A percentile compares a stretch with the other conserved stretches of the same genome.
phyloP scores from a whole-genome alignment of 441 rosid species.

The Eruca vesicaria region DNA sequence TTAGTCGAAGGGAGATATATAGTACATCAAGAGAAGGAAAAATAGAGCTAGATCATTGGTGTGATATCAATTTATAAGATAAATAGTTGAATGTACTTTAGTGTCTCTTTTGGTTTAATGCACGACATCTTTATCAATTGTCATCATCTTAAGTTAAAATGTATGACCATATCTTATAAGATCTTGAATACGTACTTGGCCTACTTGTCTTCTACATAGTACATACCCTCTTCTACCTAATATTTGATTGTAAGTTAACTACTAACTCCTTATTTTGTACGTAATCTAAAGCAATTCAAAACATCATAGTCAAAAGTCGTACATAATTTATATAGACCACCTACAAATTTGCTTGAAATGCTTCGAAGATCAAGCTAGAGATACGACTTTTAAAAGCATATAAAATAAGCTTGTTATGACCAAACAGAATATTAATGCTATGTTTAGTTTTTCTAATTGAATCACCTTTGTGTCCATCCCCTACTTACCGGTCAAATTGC shows the following conservation, averaged over 20 bases:
- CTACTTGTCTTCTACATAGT: background rate
- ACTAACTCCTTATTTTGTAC: background rate
- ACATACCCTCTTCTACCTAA: background rate
- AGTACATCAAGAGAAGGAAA: constrained; percentile 6
- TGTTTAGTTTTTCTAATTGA: constrained; percentile 35
- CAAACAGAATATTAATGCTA: constrained; percentile 25
- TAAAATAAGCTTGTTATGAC: constrained; percentile 11
- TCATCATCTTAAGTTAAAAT: constrained; percentile 20
- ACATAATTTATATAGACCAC: background rate
- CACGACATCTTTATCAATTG: constrained; percentile 15
- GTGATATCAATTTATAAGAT: constrained; percentile 6
- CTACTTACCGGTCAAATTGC: constrained; percentile 29
- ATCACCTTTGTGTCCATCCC: constrained; percentile 32
- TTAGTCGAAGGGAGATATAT: background rate
- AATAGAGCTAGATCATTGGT: constrained; percentile 10
- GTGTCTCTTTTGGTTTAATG: constrained; percentile 21
- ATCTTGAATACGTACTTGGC: constrained; percentile 17
- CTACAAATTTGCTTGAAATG: background rate
- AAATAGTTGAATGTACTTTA: constrained; percentile 33
- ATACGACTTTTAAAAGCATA: background rate
- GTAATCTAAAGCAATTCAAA: background rate
- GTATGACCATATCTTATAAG: constrained; percentile 15
- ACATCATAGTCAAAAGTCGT: background rate
- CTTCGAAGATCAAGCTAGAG: background rate
- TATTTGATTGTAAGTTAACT: background rate